A percentile compares a stretch with the other conserved stretches of the same genome.
Evolutionary conservation across 345 rosid species (phyloP).

Genomic region (Cardamine resedifolia): DNA sequence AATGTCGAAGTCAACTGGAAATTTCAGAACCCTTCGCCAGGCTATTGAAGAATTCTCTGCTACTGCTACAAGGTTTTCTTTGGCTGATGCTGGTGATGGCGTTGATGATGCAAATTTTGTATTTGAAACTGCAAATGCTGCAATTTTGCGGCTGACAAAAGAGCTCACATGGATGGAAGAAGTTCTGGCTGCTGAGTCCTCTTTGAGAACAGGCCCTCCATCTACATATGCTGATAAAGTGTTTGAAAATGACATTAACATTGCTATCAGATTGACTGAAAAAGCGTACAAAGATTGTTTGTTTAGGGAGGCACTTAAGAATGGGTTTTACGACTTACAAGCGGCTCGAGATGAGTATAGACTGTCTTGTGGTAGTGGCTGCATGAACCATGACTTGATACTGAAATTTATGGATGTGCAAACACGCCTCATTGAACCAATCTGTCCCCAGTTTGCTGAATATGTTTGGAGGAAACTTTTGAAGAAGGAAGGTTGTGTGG

Average conservation of each 20-base stretch:
- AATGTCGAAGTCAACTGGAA: slow-evolving; percentile 90
- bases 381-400: slow-evolving; percentile 70
- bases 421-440: slow-evolving; percentile 80
- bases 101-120: slow-evolving; percentile 97
- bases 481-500: slow-evolving; percentile 73
- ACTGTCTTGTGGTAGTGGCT: slow-evolving; percentile 71
- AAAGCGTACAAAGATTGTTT: slow-evolving; percentile 60
- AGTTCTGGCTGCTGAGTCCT: slow-evolving; percentile 60
- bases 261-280: slow-evolving; percentile 76
- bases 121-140: slow-evolving; percentile 87
- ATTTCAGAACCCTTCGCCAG: slow-evolving; percentile 81
- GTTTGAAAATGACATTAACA: slow-evolving; percentile 83
- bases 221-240: slow-evolving; percentile 82
- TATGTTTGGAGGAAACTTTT: slow-evolving; percentile 86
- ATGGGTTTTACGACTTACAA: slow-evolving; percentile 90
- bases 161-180: slow-evolving; percentile 95
- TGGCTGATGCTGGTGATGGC: slow-evolving; percentile 98
- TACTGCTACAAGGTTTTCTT: slow-evolving; percentile 80
- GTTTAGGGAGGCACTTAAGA: slow-evolving; percentile 93
- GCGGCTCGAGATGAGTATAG: slow-evolving; percentile 93
- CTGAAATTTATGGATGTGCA: slow-evolving; percentile 87
- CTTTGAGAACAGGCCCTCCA: slow-evolving; percentile 68
- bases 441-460: slow-evolving; percentile 93
- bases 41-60: slow-evolving; percentile 87
- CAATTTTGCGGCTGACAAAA: slow-evolving; percentile 80